A percentile compares a stretch with the other conserved stretches of the same genome.
Conservation (phyloP, 2,329 filamentous ascomycete species). For the Colletotrichum sp. region DNA sequence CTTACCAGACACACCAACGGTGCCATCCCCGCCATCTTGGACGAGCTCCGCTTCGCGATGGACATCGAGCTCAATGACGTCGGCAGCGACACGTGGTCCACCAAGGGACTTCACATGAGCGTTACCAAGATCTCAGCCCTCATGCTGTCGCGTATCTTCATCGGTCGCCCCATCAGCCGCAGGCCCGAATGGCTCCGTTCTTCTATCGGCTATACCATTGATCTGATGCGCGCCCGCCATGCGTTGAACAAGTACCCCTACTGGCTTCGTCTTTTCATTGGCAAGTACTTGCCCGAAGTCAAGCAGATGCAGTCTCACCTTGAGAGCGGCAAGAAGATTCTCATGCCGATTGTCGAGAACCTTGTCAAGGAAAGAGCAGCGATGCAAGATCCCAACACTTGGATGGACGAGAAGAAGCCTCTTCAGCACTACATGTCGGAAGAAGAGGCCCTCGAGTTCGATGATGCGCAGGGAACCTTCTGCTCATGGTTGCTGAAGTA, state of each 20-base stretch:
- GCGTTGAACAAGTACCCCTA: slow-evolving; percentile 4
- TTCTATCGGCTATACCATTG: slow-evolving; percentile 4
- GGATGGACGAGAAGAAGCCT: neutral
- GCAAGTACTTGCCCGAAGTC: slow-evolving; percentile 6
- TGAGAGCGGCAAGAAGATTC: neutral
- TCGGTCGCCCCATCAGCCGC: slow-evolving; percentile 5
- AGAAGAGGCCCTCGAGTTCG: neutral
- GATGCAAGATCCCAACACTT: neutral
- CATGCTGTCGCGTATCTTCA: slow-evolving; percentile 4
- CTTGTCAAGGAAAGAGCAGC: neutral
- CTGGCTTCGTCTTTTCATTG: slow-evolving; percentile 1
- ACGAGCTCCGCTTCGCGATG: slow-evolving; percentile 9
- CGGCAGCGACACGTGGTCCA: neutral
- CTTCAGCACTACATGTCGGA: slow-evolving; percentile 6
- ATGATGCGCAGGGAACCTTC: slow-evolving; percentile 2
- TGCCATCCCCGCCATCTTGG: slow-evolving; percentile 1
- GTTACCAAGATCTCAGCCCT: slow-evolving; percentile 6
- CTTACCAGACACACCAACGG: slow-evolving; percentile 1
- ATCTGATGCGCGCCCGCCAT: slow-evolving; percentile 4
- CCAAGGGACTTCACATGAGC: slow-evolving; percentile 9
- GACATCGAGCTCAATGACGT: slow-evolving; percentile 8
- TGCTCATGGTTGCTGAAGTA: slow-evolving; percentile 9
- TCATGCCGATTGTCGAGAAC: slow-evolving; percentile 7
- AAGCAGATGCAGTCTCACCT: slow-evolving; percentile 8
- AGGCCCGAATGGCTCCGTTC: slow-evolving; percentile 1